A percentile compares a stretch with the other conserved stretches of the same genome.
Conservation (phyloP, 352 stramenopile genomes). For the Phytophthora cajani region DNA sequence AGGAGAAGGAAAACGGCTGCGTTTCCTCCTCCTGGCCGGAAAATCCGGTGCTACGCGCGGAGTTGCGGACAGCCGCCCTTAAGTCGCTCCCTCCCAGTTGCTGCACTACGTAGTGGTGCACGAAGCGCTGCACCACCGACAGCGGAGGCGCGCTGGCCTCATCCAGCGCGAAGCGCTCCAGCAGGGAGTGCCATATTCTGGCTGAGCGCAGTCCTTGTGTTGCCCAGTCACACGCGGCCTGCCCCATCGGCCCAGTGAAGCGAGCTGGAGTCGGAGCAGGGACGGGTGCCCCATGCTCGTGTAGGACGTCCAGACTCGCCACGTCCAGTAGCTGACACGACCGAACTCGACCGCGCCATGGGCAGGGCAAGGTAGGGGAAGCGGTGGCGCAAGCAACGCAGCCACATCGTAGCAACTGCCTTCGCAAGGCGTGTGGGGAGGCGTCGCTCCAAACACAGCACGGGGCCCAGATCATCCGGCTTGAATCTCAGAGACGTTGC, state of each 20-base stretch:
- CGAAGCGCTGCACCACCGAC: slow-evolving; percentile 9
- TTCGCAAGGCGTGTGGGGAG: slow-evolving; percentile 13
- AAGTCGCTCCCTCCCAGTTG: slow-evolving; percentile 4
- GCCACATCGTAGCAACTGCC: background rate
- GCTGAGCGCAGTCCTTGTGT: slow-evolving; percentile 5
- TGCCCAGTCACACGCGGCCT: slow-evolving; percentile 5
- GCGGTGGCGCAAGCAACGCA: background rate
- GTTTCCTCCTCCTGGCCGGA: background rate
- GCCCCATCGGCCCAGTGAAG: slow-evolving; percentile 8
- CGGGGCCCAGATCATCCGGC: too few species aligned
- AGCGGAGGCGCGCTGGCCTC: too few species aligned
- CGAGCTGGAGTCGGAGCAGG: background rate
- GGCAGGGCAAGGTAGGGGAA: background rate
- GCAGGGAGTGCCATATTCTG: too few species aligned
- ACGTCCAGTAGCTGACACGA: background rate
- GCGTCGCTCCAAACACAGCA: background rate
- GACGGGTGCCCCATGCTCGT: background rate
- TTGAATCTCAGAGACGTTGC: too few species aligned
- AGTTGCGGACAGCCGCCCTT: background rate
- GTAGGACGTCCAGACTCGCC: background rate
- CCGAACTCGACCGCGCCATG: slow-evolving; percentile 12
- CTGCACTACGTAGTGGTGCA: slow-evolving; percentile 9
- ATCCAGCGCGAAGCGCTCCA: too few species aligned
- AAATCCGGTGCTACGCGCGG: background rate
- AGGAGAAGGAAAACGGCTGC: background rate